Conservation (phyloP, 2,329 filamentous ascomycete species). For the Sphaerostilbella broomeana region DNA sequence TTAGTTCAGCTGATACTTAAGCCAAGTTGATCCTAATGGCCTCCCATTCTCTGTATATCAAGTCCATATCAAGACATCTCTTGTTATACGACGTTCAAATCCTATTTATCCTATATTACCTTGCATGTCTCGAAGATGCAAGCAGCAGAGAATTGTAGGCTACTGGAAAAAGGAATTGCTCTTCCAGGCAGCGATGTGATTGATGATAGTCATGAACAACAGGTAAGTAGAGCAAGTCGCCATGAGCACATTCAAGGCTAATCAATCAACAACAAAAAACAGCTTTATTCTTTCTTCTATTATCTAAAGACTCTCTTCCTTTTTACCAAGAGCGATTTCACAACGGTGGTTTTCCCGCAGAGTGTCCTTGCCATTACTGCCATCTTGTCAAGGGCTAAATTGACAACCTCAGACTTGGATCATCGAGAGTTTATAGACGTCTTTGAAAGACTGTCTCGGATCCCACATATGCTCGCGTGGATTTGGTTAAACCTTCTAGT, state of each 20-base stretch:
- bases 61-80: too few species aligned
- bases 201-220: neutral
- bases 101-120: neutral
- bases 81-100: neutral
- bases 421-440: neutral
- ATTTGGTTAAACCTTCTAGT: constrained; percentile 25
- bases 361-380: constrained; percentile 20
- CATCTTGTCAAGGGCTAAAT: constrained; percentile 3
- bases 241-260: neutral
- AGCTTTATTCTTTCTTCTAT: neutral
- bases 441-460: constrained; percentile 4
- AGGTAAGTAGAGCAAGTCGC: constrained; percentile 1
- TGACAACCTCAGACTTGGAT: constrained; percentile 1
- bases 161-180: constrained; percentile 2
- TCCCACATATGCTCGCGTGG: constrained; percentile 18
- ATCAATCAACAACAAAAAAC: neutral
- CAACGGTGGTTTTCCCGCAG: constrained; percentile 27
- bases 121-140: constrained; percentile 2
- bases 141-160: neutral
- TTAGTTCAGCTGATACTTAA: too few species aligned
- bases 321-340: constrained; percentile 29
- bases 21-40: too few species aligned
- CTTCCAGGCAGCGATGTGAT: neutral
- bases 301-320: constrained; percentile 21
- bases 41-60: too few species aligned